Evolutionary conservation across 2,329 filamentous ascomycete genomes (phyloP).

Genomic region (Aspergillus versicolor): DNA sequence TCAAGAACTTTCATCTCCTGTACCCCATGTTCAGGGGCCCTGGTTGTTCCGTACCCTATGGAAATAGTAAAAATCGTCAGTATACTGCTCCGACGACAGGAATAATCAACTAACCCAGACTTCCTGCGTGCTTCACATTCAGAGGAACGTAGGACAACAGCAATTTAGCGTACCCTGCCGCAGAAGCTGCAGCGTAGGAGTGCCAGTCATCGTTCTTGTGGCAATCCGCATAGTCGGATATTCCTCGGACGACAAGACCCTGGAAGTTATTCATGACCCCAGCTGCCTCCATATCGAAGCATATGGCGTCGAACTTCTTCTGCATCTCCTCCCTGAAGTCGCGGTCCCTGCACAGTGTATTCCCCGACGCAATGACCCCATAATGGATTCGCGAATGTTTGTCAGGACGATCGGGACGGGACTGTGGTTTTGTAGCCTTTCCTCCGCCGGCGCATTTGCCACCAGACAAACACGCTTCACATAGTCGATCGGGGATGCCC

Average conservation of each 20-base stretch:
- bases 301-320: background rate
- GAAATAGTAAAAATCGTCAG: no score
- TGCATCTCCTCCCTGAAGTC: background rate
- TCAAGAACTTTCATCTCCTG: background rate
- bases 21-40: no score
- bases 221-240: background rate
- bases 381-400: background rate
- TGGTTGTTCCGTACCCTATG: no score
- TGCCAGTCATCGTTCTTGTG: background rate
- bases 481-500: background rate
- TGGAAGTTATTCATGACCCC: background rate
- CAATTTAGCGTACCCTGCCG: background rate
- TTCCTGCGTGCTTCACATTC: background rate
- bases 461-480: background rate
- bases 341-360: background rate
- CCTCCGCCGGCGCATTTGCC: background rate
- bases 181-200: background rate
- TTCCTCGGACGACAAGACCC: background rate
- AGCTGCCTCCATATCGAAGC: background rate
- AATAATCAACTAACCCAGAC: background rate
- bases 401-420: background rate
- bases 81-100: no score
- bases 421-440: background rate
- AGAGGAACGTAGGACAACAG: background rate
- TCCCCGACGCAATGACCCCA: background rate